phyloP scores from a whole-genome alignment of 345 rosid species.

The Trapa incisa region DNA sequence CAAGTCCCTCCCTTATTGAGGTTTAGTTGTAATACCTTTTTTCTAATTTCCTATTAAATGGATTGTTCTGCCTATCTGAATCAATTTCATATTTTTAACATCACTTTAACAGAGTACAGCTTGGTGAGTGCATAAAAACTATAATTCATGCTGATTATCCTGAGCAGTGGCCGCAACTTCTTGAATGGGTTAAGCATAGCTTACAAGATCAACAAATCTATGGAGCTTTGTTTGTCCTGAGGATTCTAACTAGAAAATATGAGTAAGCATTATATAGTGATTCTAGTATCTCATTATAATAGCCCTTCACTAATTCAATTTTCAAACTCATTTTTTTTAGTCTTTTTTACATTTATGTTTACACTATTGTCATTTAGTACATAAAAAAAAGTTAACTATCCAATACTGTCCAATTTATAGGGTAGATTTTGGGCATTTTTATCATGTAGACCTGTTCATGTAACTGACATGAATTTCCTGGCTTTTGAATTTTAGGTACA shows the following conservation, averaged over 20 bases:
- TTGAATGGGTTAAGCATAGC: slow-evolving; percentile 89
- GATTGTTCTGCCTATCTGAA: background rate
- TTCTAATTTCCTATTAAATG: background rate
- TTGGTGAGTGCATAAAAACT: slow-evolving; percentile 97
- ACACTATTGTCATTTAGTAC: too few relatives aligned
- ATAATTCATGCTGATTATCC: slow-evolving; percentile 94
- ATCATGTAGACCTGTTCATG: background rate
- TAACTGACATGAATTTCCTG: background rate
- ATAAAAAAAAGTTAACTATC: too few relatives aligned
- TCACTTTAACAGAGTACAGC: slow-evolving; percentile 49
- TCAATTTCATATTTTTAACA: background rate
- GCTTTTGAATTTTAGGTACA: slow-evolving; percentile 42
- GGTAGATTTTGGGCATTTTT: background rate
- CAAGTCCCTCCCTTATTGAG: slow-evolving; percentile 88
- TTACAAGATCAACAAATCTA: slow-evolving; percentile 85
- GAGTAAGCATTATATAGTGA: slow-evolving; percentile 39
- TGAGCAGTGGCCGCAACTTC: slow-evolving; percentile 94
- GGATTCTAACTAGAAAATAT: slow-evolving; percentile 92
- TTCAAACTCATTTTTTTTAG: too few relatives aligned
- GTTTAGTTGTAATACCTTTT: slow-evolving; percentile 17
- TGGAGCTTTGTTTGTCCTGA: slow-evolving; percentile 79
- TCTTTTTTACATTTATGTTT: too few relatives aligned
- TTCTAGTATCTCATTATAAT: background rate
- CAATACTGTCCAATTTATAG: too few relatives aligned
- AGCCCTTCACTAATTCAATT: too few relatives aligned